Evolutionary conservation across 306 rosid species (phyloP), one percentile per base, ranked within the genome.

Genomic region (Spatholobus suberectus): DNA sequence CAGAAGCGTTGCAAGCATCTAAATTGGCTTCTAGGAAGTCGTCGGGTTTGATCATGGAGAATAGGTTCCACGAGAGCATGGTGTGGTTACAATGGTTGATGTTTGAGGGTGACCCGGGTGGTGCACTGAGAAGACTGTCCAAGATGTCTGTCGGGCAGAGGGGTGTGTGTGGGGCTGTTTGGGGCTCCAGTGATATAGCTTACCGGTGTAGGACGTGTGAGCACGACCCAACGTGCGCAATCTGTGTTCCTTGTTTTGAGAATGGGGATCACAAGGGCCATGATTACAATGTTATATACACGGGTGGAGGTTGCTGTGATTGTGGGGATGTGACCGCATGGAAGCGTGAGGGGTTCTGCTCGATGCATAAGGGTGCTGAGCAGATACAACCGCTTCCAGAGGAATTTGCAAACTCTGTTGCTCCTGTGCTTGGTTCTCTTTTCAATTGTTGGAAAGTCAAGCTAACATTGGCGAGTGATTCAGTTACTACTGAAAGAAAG

Each of bases 321-420:
- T 96, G 99, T 75, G 99, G 99, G 68, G 99, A 96, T 85, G 95
- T 85, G 54, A 94, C 99, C 0, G 99, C 98, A 4, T 96, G 99
- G 99, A 96, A 91, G 77, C 96, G 92, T 18, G 88, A 96, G 86
- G 99, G 99, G 12, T 96, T 96, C 88, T 96, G 99, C 90, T 92
- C 90, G 1, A 87, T 85, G 90, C 99, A 96, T 83, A 94, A 90
- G 86, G 99, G 99, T 55, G 90, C 88, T 0, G 99, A 96, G 76
- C 94, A 91, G 82, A 89, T 96, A 83, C 95, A 85, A 51, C 97
- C 97, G 4, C 98, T 96, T 77, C 87, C 93, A 0, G 91, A 88
- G 85, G 93, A 90, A 70, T 58, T 74, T 26, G 95, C 88, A 11
- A 73, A 68, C 55, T 86, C 90, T 11, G 90, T 90, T 55, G 88